Evolutionary conservation across 2,329 filamentous ascomycete species (phyloP), one percentile per base, ranked within the genome.

Genomic region (Bipolaris bicolor): DNA sequence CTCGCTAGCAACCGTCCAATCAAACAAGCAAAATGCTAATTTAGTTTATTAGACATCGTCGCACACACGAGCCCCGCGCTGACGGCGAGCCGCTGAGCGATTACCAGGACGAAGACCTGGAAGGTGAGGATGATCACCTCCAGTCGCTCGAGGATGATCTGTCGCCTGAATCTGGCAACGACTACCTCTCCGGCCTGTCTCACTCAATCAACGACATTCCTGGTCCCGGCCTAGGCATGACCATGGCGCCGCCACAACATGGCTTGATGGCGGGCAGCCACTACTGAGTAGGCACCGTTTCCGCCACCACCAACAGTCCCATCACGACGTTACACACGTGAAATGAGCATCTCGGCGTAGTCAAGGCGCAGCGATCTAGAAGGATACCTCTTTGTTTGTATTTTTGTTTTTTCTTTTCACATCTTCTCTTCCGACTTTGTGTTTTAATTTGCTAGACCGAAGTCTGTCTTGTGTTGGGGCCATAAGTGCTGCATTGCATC

Each of bases 101-200:
- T 51, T 84, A 88, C 58, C 89, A 90, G 37, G 92, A 94, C 55
- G 92, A 96, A 67, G 92, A 96, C 44, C 87, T 94, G 66, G 92
- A 96, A 71, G 90, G 95, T 52, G 91, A 94, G 59, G 92, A 96
- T 64, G 91, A 95, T 66, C 90, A 93, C 29, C 87, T 94, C 53
- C 89, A 90, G 50, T 89, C 91, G 37, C 84, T 93, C 26, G 91
- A 92, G 62, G 91, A 92, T 63, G 87, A 89, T 16, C 87, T 89
- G n/a, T 92, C 90, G 11, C 90, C 91, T 15, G 87, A 84, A 46
- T 90, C 89, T 0, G 87, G 90, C 63, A 81, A 83, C 63, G 86
- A 86, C 52, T 90, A 90, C 73, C 66, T 77, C 52, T 58, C 64
- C 31, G 51, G 57, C 47, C 57, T 70, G 22, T 64, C 68, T 36